phyloP scores from a whole-genome alignment of 2,329 filamentous ascomycete species.

The Ophiosphaerella korrae region DNA sequence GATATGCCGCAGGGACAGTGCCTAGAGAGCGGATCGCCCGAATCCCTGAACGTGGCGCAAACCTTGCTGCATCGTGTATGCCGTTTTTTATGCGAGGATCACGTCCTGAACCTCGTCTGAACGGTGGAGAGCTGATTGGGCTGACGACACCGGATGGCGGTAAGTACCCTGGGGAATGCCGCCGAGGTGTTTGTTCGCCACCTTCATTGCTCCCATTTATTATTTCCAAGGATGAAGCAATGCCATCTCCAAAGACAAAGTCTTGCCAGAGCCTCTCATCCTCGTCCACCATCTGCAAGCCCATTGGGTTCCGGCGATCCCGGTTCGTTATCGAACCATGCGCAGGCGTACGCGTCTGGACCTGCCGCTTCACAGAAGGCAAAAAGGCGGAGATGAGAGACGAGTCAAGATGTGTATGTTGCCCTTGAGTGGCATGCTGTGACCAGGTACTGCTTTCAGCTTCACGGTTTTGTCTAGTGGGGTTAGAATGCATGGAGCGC shows the following conservation, averaged over 20 bases:
- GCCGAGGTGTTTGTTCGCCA: slow-evolving; percentile 9
- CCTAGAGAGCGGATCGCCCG: slow-evolving; percentile 22
- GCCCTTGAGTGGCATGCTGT: slow-evolving; percentile 32
- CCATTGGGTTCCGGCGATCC: slow-evolving; percentile 1
- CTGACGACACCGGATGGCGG: slow-evolving; percentile 24
- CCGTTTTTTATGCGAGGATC: slow-evolving; percentile 29
- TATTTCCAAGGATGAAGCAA: slow-evolving; percentile 7
- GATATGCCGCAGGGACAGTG: slow-evolving; percentile 8
- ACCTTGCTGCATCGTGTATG: slow-evolving; percentile 22
- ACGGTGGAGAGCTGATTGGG: slow-evolving; percentile 27
- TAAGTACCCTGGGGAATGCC: slow-evolving; percentile 17
- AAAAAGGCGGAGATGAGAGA: slow-evolving; percentile 31
- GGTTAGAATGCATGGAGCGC: slow-evolving; percentile 20
- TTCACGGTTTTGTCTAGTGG: slow-evolving; percentile 11
- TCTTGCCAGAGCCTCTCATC: slow-evolving; percentile 40
- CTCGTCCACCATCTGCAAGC: slow-evolving; percentile 7
- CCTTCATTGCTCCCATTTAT: slow-evolving; percentile 2
- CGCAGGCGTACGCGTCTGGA: slow-evolving; percentile 2
- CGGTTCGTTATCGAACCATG: neutral
- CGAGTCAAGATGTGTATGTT: slow-evolving; percentile 21
- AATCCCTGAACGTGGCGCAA: slow-evolving; percentile 22
- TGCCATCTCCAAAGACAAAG: slow-evolving; percentile 37
- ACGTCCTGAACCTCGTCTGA: slow-evolving; percentile 15
- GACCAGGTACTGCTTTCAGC: slow-evolving; percentile 24
- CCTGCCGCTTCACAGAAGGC: slow-evolving; percentile 22